phyloP scores from a whole-genome alignment of 768 basidiomycete species.

The Tulasnella sp. region DNA sequence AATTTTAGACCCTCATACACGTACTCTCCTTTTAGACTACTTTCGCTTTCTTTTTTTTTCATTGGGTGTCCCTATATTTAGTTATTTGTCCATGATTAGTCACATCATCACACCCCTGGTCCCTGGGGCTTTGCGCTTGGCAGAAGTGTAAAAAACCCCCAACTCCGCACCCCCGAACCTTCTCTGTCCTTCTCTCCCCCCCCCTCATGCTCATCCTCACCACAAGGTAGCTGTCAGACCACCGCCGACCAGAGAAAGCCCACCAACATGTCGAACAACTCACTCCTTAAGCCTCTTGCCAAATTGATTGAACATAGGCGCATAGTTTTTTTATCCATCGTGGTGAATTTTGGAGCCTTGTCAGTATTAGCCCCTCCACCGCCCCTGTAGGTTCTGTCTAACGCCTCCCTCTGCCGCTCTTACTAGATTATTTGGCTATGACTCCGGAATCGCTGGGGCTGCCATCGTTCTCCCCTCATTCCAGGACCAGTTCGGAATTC shows the following conservation, averaged over 20 bases:
- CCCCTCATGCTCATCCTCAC: not conserved
- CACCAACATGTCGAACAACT: not conserved
- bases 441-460: conserved; percentile 17
- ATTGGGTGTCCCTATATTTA: not conserved
- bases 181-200: not conserved
- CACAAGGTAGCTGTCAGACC: not conserved
- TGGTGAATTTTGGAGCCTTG: conserved; percentile 18
- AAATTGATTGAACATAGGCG: conserved; percentile 4
- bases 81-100: not conserved
- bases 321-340: not conserved
- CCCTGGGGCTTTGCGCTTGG: not conserved
- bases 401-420: no score
- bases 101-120: not conserved
- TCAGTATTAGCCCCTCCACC: not conserved
- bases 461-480: conserved; percentile 17
- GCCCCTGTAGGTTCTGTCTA: not conserved
- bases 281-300: not conserved
- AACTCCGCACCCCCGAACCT: not conserved
- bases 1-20: not conserved
- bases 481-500: conserved; percentile 8
- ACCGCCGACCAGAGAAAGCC: not conserved
- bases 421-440: conserved; percentile 15
- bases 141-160: not conserved
- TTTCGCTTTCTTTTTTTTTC: not conserved
- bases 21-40: not conserved